Evolutionary conservation across 169 alveolate genomes (phyloP), one percentile per base, ranked within the genome.

Genomic region (Theileria orientalis): DNA sequence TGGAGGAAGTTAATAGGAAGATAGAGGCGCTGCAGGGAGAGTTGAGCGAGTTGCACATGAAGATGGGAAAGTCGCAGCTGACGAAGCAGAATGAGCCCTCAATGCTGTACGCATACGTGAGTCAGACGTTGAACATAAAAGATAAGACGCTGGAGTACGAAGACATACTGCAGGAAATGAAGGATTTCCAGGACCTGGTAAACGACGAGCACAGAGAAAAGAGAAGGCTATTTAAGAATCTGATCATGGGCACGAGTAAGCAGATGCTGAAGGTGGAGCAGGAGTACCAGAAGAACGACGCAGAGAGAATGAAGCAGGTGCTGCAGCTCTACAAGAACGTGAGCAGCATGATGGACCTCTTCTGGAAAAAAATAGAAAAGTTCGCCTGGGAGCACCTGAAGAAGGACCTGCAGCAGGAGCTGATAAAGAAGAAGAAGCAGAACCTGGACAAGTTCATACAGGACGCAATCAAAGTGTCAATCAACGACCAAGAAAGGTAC

Each of bases 301-400:
- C 21, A 19, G 93, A 87, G 32, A 87, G 74, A 46, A 82, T 59
- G 25, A 76, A 78, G 40, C 79, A 79, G 51, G 33, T 73, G 44
- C 46, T 75, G 68, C 52, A 52, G 59, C 8, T 56, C 0, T 72
- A 83, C 25, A 84, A 84, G 54, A 75, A 74, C 32, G 76, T 88
- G 44, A 61, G 88, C 13, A 72, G 69, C 46, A 64, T 54, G 42
- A 74, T 88, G 52, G 90, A 75, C 29, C n/a, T 88, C 6, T 88
- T 78, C 77, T 88, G 93, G 93, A 84, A 79, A 59, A 88, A 88
- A 69, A 88, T 88, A 8, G 93, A 88, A 41, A 57, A 71, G 56
- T 59, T 88, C 19, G 93, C 90, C 3, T 88, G 93, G 93, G 93
- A 88, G 59, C 85, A 84, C 30, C 69, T 84, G 63, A 88, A 88